Percentiles rank a stretch among this genome's conserved stretches.
phyloP scores from a whole-genome alignment of 257 asterid genomes.

The Penstemon eatonii region DNA sequence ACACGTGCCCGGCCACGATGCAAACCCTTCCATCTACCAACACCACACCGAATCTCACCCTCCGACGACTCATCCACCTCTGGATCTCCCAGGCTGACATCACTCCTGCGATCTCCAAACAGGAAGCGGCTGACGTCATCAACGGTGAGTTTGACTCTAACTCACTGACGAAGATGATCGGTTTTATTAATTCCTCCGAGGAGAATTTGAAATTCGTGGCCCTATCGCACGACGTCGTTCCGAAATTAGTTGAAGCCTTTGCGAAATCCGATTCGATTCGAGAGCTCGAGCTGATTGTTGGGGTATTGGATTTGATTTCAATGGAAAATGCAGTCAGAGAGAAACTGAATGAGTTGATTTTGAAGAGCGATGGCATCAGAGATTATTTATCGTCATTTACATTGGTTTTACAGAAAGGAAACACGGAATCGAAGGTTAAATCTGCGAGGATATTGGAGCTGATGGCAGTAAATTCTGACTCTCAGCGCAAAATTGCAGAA shows the following conservation, averaged over 20 bases:
- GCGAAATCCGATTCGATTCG: slow-evolving; percentile 42
- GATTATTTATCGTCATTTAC: slow-evolving; percentile 43
- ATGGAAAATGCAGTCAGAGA: slow-evolving; percentile 46
- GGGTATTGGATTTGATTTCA: slow-evolving; percentile 52
- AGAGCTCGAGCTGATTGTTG: slow-evolving; percentile 48
- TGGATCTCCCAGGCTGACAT: slow-evolving; percentile 62
- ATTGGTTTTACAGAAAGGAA: slow-evolving; percentile 51
- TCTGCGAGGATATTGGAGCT: slow-evolving; percentile 54
- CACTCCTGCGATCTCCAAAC: slow-evolving; percentile 37
- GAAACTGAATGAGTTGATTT: slow-evolving; percentile 41
- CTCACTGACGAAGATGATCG: slow-evolving; percentile 41
- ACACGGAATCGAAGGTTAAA: slow-evolving; percentile 49
- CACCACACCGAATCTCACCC: slow-evolving; percentile 81
- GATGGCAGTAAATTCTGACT: slow-evolving; percentile 56
- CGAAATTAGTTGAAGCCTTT: slow-evolving; percentile 38
- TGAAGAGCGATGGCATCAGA: slow-evolving; percentile 27
- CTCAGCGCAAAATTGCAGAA: slow-evolving; percentile 54
- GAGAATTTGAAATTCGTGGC: slow-evolving; percentile 57
- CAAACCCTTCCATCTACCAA: slow-evolving; percentile 67
- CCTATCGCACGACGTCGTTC: slow-evolving; percentile 34
- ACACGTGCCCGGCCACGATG: slow-evolving; percentile 94
- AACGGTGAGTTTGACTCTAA: slow-evolving; percentile 32
- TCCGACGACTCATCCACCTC: slow-evolving; percentile 79
- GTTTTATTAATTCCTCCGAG: slow-evolving; percentile 48
- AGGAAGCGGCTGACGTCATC: slow-evolving; percentile 41